These are phyloP conservation scores for Globisporangium irregulare DNA, from an alignment of 352 stramenopile species.

Conservation along the genomic window DNA sequence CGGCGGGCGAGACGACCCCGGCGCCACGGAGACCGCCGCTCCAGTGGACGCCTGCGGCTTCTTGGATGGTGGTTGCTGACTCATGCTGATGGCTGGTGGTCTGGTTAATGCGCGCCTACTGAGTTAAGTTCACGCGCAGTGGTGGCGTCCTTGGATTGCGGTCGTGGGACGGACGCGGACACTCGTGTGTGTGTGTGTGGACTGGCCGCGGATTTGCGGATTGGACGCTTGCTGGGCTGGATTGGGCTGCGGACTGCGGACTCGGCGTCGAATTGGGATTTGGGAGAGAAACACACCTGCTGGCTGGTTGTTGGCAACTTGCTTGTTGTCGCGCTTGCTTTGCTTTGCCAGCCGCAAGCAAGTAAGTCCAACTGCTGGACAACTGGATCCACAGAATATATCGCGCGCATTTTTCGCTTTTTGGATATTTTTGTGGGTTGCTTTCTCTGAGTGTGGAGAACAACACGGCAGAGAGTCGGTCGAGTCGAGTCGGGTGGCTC, in stretches of 20 bases:
- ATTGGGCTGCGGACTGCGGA: neutral
- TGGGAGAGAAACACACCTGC: neutral
- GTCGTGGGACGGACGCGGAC: neutral
- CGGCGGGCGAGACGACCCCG: neutral
- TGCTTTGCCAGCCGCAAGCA: neutral
- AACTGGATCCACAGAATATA: neutral
- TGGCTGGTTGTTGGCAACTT: neutral
- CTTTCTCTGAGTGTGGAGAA: neutral
- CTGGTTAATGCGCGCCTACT: neutral
- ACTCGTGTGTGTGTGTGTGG: neutral
- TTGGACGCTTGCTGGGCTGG: neutral
- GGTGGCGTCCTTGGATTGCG: neutral
- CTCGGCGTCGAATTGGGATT: neutral
- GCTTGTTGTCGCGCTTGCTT: neutral
- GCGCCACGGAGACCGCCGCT: neutral
- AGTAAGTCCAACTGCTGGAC: neutral
- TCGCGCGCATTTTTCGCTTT: neutral
- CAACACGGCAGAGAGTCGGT: neutral
- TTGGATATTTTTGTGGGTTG: neutral
- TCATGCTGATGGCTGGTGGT: constrained; percentile 6
- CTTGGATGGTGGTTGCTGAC: constrained; percentile 7
- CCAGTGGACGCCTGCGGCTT: constrained; percentile 2
- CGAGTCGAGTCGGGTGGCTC: too few relatives aligned
- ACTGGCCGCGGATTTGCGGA: neutral
- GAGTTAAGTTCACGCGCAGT: neutral